Percentiles rank a stretch among this genome's conserved stretches.
Evolutionary conservation across 192 early-diverging fungal species (phyloP).

Genomic region (Mortierella alpina): DNA sequence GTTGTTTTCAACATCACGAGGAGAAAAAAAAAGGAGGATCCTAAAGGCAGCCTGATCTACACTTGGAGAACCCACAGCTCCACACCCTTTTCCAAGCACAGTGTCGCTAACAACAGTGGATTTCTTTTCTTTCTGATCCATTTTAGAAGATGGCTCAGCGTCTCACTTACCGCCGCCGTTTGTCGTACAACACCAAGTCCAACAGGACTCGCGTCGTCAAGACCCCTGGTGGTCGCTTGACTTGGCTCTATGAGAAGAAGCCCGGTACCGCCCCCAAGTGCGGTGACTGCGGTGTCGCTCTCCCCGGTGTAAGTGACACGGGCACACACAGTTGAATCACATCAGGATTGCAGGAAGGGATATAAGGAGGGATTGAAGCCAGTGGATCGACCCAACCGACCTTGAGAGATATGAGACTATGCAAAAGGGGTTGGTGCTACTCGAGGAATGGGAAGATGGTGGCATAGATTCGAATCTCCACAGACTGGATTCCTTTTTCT

Average conservation of each 20-base stretch:
- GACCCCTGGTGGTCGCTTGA: slow-evolving; percentile 94
- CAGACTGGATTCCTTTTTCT: no score
- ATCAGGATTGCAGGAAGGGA: not conserved
- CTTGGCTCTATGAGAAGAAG: slow-evolving; percentile 93
- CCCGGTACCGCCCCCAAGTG: slow-evolving; percentile 91
- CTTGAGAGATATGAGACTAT: no score
- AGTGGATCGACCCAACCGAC: not conserved
- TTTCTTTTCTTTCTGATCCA: slow-evolving; percentile 11
- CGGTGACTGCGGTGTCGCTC: slow-evolving; percentile 94
- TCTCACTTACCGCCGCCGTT: slow-evolving; percentile 86
- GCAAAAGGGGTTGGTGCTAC: no score
- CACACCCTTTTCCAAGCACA: not conserved
- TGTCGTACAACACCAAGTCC: slow-evolving; percentile 93
- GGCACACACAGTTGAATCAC: not conserved
- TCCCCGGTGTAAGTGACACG: slow-evolving; percentile 81
- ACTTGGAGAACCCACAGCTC: not conserved
- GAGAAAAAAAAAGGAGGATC: not conserved
- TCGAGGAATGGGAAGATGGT: no score
- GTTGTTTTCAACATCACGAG: not conserved
- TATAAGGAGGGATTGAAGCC: not conserved
- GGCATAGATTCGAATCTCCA: no score
- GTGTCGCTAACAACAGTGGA: slow-evolving; percentile 11
- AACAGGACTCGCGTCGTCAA: slow-evolving; percentile 81
- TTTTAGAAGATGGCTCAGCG: slow-evolving; percentile 78
- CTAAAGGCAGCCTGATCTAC: not conserved